Percentiles rank a stretch among this genome's conserved stretches.
These are phyloP conservation scores for Ensete ventricosum DNA, from an alignment of 176 grass and related monocot species.

Conservation along the genomic window DNA sequence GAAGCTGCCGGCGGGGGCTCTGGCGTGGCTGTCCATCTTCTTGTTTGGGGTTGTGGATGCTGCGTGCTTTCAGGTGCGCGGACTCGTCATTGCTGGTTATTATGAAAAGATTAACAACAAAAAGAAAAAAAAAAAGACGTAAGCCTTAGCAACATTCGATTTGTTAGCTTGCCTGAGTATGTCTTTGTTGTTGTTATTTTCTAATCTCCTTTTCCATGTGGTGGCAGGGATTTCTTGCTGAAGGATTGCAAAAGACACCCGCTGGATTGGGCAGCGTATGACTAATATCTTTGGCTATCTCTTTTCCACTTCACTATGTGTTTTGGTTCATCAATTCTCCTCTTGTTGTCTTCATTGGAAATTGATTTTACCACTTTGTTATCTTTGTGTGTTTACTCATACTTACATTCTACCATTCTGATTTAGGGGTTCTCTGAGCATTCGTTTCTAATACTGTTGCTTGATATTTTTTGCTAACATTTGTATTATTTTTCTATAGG, in stretches of 20 bases:
- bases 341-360: neutral
- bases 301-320: conserved; percentile 3
- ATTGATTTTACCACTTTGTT: no score
- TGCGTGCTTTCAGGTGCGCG: conserved; percentile 77
- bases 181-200: neutral
- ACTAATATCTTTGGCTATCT: conserved; percentile 5
- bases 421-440: no score
- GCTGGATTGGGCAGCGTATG: conserved; percentile 89
- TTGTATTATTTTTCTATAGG: no score
- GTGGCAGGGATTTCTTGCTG: conserved; percentile 77
- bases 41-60: conserved; percentile 64
- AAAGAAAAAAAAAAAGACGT: conserved; percentile 8
- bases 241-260: conserved; percentile 85
- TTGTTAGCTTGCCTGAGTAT: neutral
- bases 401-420: no score
- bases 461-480: no score
- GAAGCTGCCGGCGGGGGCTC: conserved; percentile 58
- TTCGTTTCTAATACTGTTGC: no score
- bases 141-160: neutral
- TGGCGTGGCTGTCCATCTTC: conserved; percentile 60
- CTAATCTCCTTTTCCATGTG: neutral
- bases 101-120: conserved; percentile 11
- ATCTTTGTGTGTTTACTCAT: no score
- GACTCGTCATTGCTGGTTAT: neutral
- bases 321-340: neutral